Evolutionary conservation across 164 flowering plant species (phyloP).

Genomic region (Protea cynaroides): DNA sequence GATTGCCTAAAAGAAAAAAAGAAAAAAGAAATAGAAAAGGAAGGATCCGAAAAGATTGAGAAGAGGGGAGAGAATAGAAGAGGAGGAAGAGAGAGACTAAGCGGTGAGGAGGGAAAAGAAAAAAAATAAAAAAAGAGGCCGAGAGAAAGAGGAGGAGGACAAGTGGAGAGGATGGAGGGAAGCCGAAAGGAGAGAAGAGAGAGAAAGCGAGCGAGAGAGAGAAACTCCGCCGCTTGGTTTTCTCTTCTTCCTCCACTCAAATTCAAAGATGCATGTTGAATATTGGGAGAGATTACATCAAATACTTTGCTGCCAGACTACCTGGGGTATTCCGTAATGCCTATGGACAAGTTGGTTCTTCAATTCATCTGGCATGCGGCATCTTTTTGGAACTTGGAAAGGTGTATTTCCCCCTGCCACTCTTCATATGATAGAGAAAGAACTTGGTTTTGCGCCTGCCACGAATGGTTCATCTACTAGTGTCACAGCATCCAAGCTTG

Average conservation of each 20-base stretch:
- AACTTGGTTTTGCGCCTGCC: slow-evolving; percentile 59
- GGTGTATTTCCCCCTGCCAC: slow-evolving; percentile 78
- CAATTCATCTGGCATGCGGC: slow-evolving; percentile 79
- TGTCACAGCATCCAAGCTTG: slow-evolving; percentile 44
- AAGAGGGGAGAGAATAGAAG: too few relatives aligned
- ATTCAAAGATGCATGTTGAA: slow-evolving; percentile 23
- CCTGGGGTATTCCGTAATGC: slow-evolving; percentile 99
- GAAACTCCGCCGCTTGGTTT: background rate
- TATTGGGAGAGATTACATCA: slow-evolving; percentile 90
- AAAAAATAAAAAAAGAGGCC: too few relatives aligned
- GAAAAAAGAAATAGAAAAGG: too few relatives aligned
- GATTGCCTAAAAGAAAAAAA: too few relatives aligned
- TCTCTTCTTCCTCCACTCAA: background rate
- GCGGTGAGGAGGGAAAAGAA: too few relatives aligned
- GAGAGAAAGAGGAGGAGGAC: too few relatives aligned
- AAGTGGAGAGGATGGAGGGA: too few relatives aligned
- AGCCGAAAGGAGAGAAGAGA: too few relatives aligned
- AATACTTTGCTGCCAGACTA: slow-evolving; percentile 69
- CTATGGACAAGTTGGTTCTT: slow-evolving; percentile 72
- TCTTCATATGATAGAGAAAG: slow-evolving; percentile 84
- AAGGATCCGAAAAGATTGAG: too few relatives aligned
- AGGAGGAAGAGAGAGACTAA: too few relatives aligned
- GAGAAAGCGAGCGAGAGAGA: too few relatives aligned
- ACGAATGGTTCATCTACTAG: slow-evolving; percentile 59
- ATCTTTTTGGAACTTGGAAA: slow-evolving; percentile 99